Conservation (phyloP, 306 rosid genomes). For the Dalbergia oliveri region DNA sequence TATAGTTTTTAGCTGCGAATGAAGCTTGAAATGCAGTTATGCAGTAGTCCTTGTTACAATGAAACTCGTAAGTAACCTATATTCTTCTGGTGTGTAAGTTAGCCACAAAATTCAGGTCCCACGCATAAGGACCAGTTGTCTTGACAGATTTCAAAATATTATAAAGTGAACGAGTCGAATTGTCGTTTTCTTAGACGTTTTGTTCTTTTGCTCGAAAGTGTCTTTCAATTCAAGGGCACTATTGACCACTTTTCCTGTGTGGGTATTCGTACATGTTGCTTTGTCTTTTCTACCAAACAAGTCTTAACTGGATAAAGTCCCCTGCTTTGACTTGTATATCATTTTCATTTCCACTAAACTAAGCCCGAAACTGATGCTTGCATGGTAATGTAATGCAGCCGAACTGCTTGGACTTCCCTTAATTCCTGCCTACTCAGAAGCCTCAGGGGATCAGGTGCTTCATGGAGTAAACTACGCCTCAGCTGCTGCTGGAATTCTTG, state of each 20-base stretch:
- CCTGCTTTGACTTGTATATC: conserved; percentile 10
- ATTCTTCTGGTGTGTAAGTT: not conserved
- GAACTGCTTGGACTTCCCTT: conserved; percentile 89
- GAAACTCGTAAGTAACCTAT: not conserved
- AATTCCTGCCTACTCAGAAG: conserved; percentile 74
- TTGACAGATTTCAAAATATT: not conserved
- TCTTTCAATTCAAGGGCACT: not conserved
- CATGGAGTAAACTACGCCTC: conserved; percentile 93
- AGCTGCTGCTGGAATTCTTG: conserved; percentile 97
- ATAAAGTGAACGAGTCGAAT: not conserved
- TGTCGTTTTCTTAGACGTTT: not conserved
- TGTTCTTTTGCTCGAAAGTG: not conserved
- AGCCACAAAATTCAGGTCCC: conserved; percentile 5
- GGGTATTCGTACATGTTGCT: not conserved
- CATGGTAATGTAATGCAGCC: conserved; percentile 58
- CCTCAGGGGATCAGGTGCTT: conserved; percentile 65
- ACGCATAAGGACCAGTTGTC: not conserved
- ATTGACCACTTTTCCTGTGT: not conserved
- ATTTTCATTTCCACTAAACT: not conserved
- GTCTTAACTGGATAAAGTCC: not conserved
- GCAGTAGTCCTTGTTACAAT: not conserved
- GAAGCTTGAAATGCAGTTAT: not conserved
- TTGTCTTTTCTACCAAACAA: too few species aligned
- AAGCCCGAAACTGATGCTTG: not conserved
- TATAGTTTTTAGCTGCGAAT: too few species aligned